Percentiles rank a stretch among this genome's conserved stretches.
phyloP scores from a whole-genome alignment of 805 yeast genomes.

The Schwanniomyces vanrijiae region DNA sequence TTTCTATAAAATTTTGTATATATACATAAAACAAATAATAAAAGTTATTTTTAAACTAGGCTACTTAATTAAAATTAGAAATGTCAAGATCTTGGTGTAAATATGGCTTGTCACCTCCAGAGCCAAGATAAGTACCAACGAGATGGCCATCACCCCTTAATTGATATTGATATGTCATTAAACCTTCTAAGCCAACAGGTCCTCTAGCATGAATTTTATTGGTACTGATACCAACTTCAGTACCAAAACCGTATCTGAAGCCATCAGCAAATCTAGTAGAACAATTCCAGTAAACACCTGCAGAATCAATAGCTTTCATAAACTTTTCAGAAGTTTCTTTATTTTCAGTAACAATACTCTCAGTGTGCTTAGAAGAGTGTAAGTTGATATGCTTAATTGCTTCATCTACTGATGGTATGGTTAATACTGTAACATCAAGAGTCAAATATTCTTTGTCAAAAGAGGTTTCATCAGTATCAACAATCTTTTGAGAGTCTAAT shows the following conservation, averaged over 20 bases:
- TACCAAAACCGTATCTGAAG: conserved; percentile 96
- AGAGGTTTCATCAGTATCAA: conserved; percentile 60
- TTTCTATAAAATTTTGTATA: background rate
- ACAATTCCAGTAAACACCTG: conserved; percentile 98
- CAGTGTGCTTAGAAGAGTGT: conserved; percentile 97
- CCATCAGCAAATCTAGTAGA: conserved; percentile 98
- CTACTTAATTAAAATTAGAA: conserved; percentile 3
- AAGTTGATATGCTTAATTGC: conserved; percentile 86
- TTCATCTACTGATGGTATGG: conserved; percentile 55
- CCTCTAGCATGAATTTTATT: conserved; percentile 98
- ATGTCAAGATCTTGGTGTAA: conserved; percentile 65
- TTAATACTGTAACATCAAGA: conserved; percentile 74
- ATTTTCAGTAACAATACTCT: conserved; percentile 80
- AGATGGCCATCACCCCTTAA: conserved; percentile 90
- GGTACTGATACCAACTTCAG: conserved; percentile 97
- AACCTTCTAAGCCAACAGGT: conserved; percentile 96
- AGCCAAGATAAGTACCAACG: conserved; percentile 89
- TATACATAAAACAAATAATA: background rate
- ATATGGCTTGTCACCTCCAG: conserved; percentile 81
- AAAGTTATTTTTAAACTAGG: background rate
- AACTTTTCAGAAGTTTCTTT: conserved; percentile 72
- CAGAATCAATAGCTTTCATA: conserved; percentile 83
- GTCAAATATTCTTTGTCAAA: conserved; percentile 84
- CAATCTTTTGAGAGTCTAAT: conserved; percentile 26
- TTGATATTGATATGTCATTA: conserved; percentile 93